Conservation (phyloP, 2,329 filamentous ascomycete species). For the Raffaelea arxii region DNA sequence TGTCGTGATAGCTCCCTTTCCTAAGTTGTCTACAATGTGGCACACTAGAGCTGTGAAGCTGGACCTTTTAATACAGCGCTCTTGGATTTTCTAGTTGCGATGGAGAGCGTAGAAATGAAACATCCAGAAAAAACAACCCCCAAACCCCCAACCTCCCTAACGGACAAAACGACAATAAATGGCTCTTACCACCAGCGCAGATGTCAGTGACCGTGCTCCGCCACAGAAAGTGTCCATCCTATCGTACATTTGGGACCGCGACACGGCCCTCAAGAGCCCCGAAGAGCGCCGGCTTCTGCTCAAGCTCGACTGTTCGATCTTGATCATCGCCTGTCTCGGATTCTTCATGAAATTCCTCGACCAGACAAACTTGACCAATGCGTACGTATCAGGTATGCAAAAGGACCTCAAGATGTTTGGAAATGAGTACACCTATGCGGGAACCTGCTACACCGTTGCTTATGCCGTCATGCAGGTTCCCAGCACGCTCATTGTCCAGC, state of each 20-base stretch:
- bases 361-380: conserved; percentile 16
- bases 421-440: conserved; percentile 17
- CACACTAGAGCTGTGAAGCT: too few relatives aligned
- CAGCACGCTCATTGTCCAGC: conserved; percentile 53
- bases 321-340: conserved; percentile 13
- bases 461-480: conserved; percentile 34
- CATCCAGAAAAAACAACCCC: too few relatives aligned
- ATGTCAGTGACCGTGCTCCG: too few relatives aligned
- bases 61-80: too few relatives aligned
- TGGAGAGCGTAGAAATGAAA: too few relatives aligned
- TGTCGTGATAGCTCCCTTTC: too few relatives aligned
- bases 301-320: conserved; percentile 17
- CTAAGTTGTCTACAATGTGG: too few relatives aligned
- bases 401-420: conserved; percentile 16
- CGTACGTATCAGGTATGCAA: conserved; percentile 19
- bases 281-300: conserved; percentile 16
- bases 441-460: conserved; percentile 15
- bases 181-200: too few relatives aligned
- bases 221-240: too few relatives aligned
- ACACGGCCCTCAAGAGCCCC: conserved; percentile 17
- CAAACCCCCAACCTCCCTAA: too few relatives aligned
- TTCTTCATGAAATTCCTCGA: conserved; percentile 20
- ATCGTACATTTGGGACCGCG: conserved; percentile 20
- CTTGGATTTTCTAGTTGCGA: too few relatives aligned
- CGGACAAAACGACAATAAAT: too few relatives aligned